Percentiles rank a stretch among this genome's conserved stretches.
Evolutionary conservation across 495 filamentous ascomycete species (phyloP).

Genomic region (Hyaloscypha finlandica): DNA sequence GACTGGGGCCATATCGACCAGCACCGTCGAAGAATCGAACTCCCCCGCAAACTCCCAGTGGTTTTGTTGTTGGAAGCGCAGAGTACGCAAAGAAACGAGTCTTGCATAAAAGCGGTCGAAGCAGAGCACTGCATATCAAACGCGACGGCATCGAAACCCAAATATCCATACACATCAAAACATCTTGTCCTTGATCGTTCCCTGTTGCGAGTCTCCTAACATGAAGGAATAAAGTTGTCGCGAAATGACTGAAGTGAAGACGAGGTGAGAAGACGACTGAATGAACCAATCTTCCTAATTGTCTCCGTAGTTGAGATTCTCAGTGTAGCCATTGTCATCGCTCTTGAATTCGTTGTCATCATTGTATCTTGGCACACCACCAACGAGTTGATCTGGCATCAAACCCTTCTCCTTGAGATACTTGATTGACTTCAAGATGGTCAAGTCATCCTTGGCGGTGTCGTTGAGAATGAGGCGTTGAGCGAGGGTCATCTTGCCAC

Average conservation of each 20-base stretch:
- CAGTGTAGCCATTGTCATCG: conserved; percentile 26
- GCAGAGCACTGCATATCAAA: background rate
- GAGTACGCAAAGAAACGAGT: conserved; percentile 3
- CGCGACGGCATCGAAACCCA: background rate
- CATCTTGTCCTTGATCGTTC: conserved; percentile 1
- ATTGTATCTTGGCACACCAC: conserved; percentile 25
- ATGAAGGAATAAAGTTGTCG: conserved; percentile 3
- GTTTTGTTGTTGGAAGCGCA: background rate
- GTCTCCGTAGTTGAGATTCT: conserved; percentile 32
- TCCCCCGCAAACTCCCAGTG: background rate
- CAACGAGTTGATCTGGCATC: conserved; percentile 33
- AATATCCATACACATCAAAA: background rate
- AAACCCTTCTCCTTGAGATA: conserved; percentile 48
- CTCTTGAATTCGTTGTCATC: conserved; percentile 12
- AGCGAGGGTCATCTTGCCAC: conserved; percentile 55
- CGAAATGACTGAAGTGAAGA: background rate
- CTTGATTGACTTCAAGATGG: conserved; percentile 54
- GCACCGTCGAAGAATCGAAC: background rate
- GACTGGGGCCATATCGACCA: background rate
- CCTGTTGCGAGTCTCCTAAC: background rate
- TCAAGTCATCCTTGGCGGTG: conserved; percentile 57
- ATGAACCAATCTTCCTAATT: conserved; percentile 17
- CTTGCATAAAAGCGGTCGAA: background rate
- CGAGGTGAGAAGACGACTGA: background rate
- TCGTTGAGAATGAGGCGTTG: conserved; percentile 58